Base-by-base conservation (phyloP, 2,329 filamentous ascomycete genomes). In the Xylariaceae sp. region DNA sequence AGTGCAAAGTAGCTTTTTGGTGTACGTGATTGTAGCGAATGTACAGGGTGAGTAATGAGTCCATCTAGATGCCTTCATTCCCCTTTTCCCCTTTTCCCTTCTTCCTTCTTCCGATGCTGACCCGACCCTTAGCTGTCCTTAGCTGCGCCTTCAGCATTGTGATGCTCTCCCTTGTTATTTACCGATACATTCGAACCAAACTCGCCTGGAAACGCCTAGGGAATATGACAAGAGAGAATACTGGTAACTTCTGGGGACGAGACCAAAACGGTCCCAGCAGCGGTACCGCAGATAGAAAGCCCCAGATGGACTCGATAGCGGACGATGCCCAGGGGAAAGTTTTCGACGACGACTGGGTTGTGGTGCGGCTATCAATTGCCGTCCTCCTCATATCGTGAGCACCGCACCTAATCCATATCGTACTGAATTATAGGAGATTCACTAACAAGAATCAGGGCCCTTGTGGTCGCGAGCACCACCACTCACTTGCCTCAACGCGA, bases 311-410 rank as follows among this genome's bases (percentile, higher is more conserved):
- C 5, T 53, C 51, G 19, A 19, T 19, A 6, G 48, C 46, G 29
- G 51, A 54, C 34, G 46, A 49, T 9, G 32, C 51, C 9, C 51
- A 55, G 32, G 52, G 54, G 31, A 48, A 47, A 6, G 49, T 60
- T n/a, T 63, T 62, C n/a, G 60, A 62, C n/a, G 47, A 63, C 29
- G 61, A 57, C 27, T 64, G 61, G 62, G 53, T 64, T 9, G 58
- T 64, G 12, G 26, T 60, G 29, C 55, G 61, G 34, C 52, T 64
- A 2, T 62, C 58, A 3, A 60, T 63, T 32, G 62, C 61, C 11
- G 57, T 64, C 7, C 26, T 62, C 39, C 58, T 62, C 9, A 60
- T 64, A 19, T 59, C 61, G 62, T 64, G 54, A 43, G 61, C 19
- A 19, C 19, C 19, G 37, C 37, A 27, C 2, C 7, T 3, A 27